Base-by-base conservation (phyloP, 495 filamentous ascomycete genomes). In the Annulohypoxylon maeteangense region DNA sequence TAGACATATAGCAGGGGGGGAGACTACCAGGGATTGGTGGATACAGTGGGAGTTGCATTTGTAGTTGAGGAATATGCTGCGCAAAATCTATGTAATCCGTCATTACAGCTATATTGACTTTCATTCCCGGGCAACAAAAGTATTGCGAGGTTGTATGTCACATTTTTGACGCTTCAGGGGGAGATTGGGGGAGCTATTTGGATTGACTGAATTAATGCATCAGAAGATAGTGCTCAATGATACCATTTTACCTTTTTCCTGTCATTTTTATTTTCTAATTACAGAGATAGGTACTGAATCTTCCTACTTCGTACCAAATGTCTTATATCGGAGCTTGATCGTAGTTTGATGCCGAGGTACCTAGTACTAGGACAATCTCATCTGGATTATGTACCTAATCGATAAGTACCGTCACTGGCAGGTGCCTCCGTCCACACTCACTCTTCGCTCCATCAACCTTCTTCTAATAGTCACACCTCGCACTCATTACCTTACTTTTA, bases 221-320 rank as follows among this genome's bases (percentile, higher is more conserved):
- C 36, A 58, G 36, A 25, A 58, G 36, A 44, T 61, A 29, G 25
- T 59, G 32, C 3, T 61, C 57, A 61, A 61, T 61, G 57, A 61
- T 61, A 61, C 57, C 57, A 61, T 48, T 61, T 61, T 25, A 23
- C 4, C 8, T 57, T 38, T 57, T 18, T n/a, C 29, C n/a, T 6
- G 25, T 8, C 20, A 8, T 2, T 6, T n/a, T 22, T 14, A 50
- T 6, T 27, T 2, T 6, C 6, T 22, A 29, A 50, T 6, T 27
- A 22, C 23, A 47, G n/a, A n/a, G n/a, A n/a, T n/a, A n/a, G n/a
- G 22, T 18, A 42, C 12, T n/a, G 38, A 42, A 12, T 23, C 42
- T 22, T 23, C 8, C 18, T 47, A 2, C 14, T 42, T 42, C n/a
- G n/a, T n/a, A n/a, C n/a, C n/a, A n/a, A 10, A 36, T 36, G 32